phyloP scores from a whole-genome alignment of 306 rosid species.

The Fagus sylvatica region DNA sequence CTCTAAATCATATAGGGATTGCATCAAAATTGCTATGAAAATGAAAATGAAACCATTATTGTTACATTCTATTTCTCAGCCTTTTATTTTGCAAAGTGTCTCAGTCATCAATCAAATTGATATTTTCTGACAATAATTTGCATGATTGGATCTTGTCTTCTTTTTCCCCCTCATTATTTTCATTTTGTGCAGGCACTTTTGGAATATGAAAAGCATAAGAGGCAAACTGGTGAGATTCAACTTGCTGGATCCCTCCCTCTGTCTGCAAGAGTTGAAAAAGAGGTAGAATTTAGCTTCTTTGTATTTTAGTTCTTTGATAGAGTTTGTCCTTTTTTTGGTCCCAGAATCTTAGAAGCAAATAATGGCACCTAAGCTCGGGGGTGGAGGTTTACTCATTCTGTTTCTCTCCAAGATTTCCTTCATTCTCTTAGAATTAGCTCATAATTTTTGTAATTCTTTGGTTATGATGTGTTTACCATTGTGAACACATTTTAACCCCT shows the following conservation, averaged over 20 bases:
- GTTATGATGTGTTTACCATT: too few species aligned
- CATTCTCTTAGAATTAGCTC: too few species aligned
- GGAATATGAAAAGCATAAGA: constrained; percentile 81
- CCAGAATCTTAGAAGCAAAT: background rate
- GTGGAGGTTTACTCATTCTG: too few species aligned
- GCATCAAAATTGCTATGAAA: background rate
- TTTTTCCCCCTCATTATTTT: constrained; percentile 17
- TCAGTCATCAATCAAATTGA: background rate
- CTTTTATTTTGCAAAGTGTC: constrained; percentile 15
- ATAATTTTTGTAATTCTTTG: too few species aligned
- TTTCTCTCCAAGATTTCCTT: too few species aligned
- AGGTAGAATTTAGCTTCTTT: constrained; percentile 45
- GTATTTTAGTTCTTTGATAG: constrained; percentile 9
- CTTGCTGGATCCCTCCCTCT: constrained; percentile 61
- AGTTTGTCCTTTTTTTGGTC: background rate
- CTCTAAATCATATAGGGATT: too few species aligned
- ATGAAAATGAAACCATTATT: constrained; percentile 18
- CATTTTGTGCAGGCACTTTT: constrained; percentile 63
- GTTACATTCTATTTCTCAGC: constrained; percentile 19
- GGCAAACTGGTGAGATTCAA: constrained; percentile 68
- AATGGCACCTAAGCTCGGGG: too few species aligned
- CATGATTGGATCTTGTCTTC: constrained; percentile 11
- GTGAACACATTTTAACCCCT: too few species aligned
- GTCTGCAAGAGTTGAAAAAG: constrained; percentile 63
- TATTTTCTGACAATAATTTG: constrained; percentile 17